These are phyloP conservation scores for Fusarium sp. DNA, from an alignment of 2,329 filamentous ascomycete species.

Conservation along the genomic window DNA sequence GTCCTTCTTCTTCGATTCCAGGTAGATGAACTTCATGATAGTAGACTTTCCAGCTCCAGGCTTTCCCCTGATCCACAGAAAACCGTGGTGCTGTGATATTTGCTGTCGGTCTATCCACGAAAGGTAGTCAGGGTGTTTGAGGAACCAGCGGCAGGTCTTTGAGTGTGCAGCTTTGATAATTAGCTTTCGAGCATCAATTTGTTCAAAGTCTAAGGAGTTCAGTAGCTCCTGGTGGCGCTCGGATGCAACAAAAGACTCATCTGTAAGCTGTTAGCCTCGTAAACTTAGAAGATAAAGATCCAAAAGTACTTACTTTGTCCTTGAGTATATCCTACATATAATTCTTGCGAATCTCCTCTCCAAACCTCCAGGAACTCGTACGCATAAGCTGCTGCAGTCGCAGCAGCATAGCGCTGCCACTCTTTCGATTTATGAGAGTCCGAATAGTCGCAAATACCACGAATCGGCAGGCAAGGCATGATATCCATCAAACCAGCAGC, in stretches of 20 bases:
- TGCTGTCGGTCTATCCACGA: constrained; percentile 2
- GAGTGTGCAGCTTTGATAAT: constrained; percentile 49
- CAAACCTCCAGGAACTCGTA: background rate
- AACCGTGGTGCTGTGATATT: constrained; percentile 33
- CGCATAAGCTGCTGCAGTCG: background rate
- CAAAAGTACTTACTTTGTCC: background rate
- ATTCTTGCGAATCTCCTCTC: accelerated
- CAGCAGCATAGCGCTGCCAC: background rate
- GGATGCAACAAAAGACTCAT: accelerated
- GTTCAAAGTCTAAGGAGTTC: constrained; percentile 49
- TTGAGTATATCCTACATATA: accelerated
- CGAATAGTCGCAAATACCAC: background rate
- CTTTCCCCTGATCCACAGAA: constrained; percentile 60
- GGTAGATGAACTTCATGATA: constrained; percentile 53
- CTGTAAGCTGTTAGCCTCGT: background rate
- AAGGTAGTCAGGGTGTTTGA: background rate
- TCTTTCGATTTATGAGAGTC: background rate
- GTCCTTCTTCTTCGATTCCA: background rate
- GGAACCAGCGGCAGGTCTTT: constrained; percentile 35
- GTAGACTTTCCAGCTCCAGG: constrained; percentile 58
- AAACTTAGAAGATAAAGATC: background rate
- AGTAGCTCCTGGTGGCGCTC: constrained; percentile 19
- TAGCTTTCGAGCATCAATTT: constrained; percentile 50
- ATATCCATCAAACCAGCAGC: background rate
- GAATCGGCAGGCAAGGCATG: background rate